These are phyloP conservation scores for Pseudogymnoascus sp. DNA, from an alignment of 2,329 filamentous ascomycete species.

Conservation along the genomic window DNA sequence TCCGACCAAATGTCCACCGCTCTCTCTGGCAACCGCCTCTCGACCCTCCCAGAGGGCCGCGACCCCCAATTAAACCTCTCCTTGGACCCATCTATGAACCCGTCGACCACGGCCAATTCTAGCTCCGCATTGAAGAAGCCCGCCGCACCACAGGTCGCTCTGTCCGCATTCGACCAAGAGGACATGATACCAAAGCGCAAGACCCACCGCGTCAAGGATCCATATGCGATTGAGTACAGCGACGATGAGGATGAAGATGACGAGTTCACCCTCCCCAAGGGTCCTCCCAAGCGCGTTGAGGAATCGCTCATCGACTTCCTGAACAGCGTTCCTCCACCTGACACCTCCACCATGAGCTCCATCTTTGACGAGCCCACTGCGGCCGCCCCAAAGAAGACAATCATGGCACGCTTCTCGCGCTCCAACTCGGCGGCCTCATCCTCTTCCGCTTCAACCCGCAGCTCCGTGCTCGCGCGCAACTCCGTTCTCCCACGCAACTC, in stretches of 20 bases:
- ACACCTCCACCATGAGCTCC: constrained; percentile 4
- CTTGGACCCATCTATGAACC: constrained; percentile 43
- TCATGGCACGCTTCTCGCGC: constrained; percentile 52
- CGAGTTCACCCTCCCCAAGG: constrained; percentile 15
- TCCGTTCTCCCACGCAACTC: constrained; percentile 24
- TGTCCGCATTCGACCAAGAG: constrained; percentile 19
- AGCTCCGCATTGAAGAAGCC: constrained; percentile 55
- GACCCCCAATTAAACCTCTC: constrained; percentile 35
- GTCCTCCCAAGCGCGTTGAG: constrained; percentile 40
- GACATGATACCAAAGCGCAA: constrained; percentile 61
- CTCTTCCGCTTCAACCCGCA: constrained; percentile 30
- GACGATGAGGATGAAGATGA: constrained; percentile 33
- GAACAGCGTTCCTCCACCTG: constrained; percentile 59
- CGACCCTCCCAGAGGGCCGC: constrained; percentile 48
- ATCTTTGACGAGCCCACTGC: neutral
- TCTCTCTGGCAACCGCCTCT: constrained; percentile 48
- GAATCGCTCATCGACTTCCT: constrained; percentile 71
- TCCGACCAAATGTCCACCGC: constrained; percentile 64
- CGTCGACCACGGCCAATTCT: constrained; percentile 57
- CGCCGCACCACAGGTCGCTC: constrained; percentile 28
- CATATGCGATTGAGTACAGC: constrained; percentile 83
- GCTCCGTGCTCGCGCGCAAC: constrained; percentile 27
- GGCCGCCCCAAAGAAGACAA: constrained; percentile 33
- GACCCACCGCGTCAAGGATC: constrained; percentile 72
- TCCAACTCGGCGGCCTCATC: constrained; percentile 16